Evolutionary conservation across 2,329 filamentous ascomycete genomes (phyloP), one percentile per base, ranked within the genome.

Genomic region (Beauveria asiatica): DNA sequence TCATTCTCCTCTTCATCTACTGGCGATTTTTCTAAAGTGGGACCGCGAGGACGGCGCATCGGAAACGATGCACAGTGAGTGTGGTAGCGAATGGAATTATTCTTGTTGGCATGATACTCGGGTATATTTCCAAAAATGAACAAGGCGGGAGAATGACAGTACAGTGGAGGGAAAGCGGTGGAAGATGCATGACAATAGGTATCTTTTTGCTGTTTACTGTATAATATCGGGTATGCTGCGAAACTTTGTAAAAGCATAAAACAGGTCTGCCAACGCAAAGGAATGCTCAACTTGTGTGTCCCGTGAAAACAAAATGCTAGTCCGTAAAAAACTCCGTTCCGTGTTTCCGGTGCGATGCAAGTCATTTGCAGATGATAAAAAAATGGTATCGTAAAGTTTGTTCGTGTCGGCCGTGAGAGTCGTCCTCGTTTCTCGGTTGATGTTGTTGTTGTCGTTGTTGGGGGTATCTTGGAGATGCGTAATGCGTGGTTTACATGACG

Each of bases 1-100:
- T 97, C 64, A 86, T 97, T 63, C 72, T 97, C 58, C 73, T 97
- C 64, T 92, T 97, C 74, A 76, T 97, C 63, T 95, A 89, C 82
- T 93, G 91, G 88, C 85, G 92, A 64, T 97, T 97, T 78, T 96
- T 96, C 74, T 97, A 72, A 78, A 7, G 2, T 17, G 9, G 9
- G 33, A 41, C 17, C 17, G 42, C 10, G 41, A 17, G 10, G 16
- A 23, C 6, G 27, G 41, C 3, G 27, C 11, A 30, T 23, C 8
- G 41, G 27, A 23, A 19, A 16, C 6, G 9, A 21, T 6, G 8
- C 5, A 19, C 25, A 30, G 23, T 57, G 17, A 23, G 10, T 57
- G 27, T 48, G 48, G 50, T 57, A 57, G 55, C 55, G 21, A 44
- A 50, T 42, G 42, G 13, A 13, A 45, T 16, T 37, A 10, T 53